A percentile compares a stretch with the other conserved stretches of the same genome.
These are phyloP conservation scores for Vachellia pachyceras DNA, from an alignment of 306 rosid species.

Conservation along the genomic window DNA sequence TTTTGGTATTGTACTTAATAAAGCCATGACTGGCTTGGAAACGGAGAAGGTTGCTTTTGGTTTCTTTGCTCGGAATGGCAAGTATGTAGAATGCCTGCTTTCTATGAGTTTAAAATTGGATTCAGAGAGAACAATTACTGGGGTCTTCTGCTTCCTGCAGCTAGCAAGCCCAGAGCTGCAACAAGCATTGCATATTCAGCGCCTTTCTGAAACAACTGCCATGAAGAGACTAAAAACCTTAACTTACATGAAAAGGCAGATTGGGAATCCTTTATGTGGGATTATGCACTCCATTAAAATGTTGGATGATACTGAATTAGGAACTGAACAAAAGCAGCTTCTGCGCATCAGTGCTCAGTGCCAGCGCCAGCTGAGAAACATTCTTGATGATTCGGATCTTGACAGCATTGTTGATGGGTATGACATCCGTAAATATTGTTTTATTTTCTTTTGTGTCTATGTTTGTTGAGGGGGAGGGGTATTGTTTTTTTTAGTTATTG, in stretches of 20 bases:
- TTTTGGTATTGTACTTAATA: slow-evolving; percentile 76
- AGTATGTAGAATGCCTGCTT: slow-evolving; percentile 80
- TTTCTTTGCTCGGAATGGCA: slow-evolving; percentile 68
- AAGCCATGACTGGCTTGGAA: slow-evolving; percentile 78
- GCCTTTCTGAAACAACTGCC: slow-evolving; percentile 83
- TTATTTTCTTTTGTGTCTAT: neutral
- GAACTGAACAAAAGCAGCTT: slow-evolving; percentile 70
- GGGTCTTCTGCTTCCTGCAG: slow-evolving; percentile 95
- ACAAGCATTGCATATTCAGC: slow-evolving; percentile 83
- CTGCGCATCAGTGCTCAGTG: slow-evolving; percentile 73
- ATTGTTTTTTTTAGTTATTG: neutral
- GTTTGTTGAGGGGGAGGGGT: neutral
- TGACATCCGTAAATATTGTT: slow-evolving; percentile 24
- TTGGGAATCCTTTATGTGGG: slow-evolving; percentile 72
- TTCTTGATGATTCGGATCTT: slow-evolving; percentile 90
- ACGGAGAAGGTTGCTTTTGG: slow-evolving; percentile 75
- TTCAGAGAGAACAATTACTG: slow-evolving; percentile 72
- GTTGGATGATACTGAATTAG: slow-evolving; percentile 80
- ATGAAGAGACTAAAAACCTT: slow-evolving; percentile 77
- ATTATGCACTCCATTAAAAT: slow-evolving; percentile 65
- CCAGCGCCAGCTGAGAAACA: slow-evolving; percentile 87
- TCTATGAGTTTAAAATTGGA: slow-evolving; percentile 85
- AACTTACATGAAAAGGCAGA: slow-evolving; percentile 79
- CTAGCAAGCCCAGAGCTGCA: slow-evolving; percentile 92
- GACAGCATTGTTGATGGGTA: slow-evolving; percentile 92